phyloP scores from a whole-genome alignment of 176 grass and related monocot species.

The Carex pumila region DNA sequence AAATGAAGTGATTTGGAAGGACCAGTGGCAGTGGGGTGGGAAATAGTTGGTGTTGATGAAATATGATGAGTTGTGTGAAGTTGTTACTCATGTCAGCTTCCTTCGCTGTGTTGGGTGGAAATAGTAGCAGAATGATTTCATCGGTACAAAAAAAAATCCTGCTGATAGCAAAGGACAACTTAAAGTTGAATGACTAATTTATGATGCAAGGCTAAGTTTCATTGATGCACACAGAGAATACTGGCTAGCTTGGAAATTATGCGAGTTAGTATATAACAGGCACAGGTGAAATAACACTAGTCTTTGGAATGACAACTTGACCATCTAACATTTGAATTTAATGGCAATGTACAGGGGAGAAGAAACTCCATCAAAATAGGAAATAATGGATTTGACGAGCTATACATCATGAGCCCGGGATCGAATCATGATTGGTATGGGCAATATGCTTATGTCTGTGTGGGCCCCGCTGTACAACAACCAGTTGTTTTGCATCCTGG shows the following conservation, averaged over 20 bases:
- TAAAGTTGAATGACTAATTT: neutral
- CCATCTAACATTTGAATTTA: neutral
- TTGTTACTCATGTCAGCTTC: neutral
- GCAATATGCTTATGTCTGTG: constrained; percentile 57
- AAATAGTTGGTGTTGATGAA: neutral
- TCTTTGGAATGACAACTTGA: neutral
- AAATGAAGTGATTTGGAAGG: neutral
- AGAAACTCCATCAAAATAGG: constrained; percentile 62
- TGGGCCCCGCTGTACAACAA: constrained; percentile 45
- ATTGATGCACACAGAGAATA: neutral
- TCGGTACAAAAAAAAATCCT: neutral
- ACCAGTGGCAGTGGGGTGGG: neutral
- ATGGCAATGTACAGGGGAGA: constrained; percentile 41
- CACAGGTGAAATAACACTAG: neutral
- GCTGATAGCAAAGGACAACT: neutral
- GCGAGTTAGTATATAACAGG: neutral
- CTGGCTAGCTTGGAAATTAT: neutral
- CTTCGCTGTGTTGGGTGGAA: neutral
- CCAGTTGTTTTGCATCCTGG: constrained; percentile 40
- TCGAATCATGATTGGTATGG: constrained; percentile 73
- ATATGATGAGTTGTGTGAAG: neutral
- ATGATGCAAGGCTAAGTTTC: too few relatives aligned
- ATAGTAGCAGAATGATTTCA: neutral
- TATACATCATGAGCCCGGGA: constrained; percentile 74
- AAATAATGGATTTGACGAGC: constrained; percentile 62